Base-by-base conservation (phyloP, 306 rosid species). In the Vachellia pachyceras region DNA sequence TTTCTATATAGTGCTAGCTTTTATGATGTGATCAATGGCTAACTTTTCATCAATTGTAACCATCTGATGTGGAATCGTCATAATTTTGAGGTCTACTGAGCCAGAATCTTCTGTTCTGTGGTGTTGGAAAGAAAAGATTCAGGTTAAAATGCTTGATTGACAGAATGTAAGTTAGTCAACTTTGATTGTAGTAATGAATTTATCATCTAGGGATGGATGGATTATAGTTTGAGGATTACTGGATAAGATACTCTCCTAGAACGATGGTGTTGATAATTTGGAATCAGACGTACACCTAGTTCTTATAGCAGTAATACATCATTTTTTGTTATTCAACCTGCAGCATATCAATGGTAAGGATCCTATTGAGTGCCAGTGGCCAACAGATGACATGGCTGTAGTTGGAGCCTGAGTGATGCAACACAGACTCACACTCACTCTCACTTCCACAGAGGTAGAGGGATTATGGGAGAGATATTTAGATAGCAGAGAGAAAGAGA, bases 141-240 rank as follows among this genome's bases (percentile, higher is more conserved):
- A 37, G 12, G n/a, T 82, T 44, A 54, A 50, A 57, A 72, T 44
- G 75, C 46, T 75, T 81, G 77, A 54, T 75, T 81, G 77, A 54
- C 22, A n/a, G 74, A 67, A 65, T 7, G 64, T 64, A 9, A 22
- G 23, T 13, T 63, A 29, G 37, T 73, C 73, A 72, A 25, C 75
- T 25, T 50, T 49, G 75, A 65, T 75, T 60, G 40, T 47, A 5
- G 52, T 66, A 23, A 40, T 80, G 75, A 70, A 70, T 70, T 23
- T 45, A 45, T 2, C 6, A 33, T 22, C 7, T 3, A 18, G 39
- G 72, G 10, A 44, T 20, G 36, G 18, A 69, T 42, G 25, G 33
- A 44, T 69, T 45, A 42, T 23, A 40, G 29, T 39, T 39, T 45
- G 37, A 57, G 65, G 65, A 22, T 57, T 22, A 57, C 49, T 45